Evolutionary conservation across 768 basidiomycete species (phyloP).

Genomic region (Tricholoma flavovirens): DNA sequence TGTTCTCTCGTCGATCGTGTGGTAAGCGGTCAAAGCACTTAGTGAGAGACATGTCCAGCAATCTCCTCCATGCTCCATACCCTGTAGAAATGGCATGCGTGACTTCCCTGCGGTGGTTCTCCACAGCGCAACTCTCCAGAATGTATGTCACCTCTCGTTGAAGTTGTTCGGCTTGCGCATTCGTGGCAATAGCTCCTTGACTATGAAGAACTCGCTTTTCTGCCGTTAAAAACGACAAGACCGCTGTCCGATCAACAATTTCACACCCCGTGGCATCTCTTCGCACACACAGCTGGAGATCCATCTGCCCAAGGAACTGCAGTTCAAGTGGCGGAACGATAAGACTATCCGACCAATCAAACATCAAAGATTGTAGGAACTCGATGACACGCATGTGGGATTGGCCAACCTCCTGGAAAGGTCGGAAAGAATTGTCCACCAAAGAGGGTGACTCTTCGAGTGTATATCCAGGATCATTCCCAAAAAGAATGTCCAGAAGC

Average conservation of each 20-base stretch:
- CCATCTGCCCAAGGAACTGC: slow-evolving; percentile 59
- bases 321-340: slow-evolving; percentile 51
- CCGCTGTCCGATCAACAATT: slow-evolving; percentile 67
- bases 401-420: slow-evolving; percentile 73
- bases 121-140: slow-evolving; percentile 76
- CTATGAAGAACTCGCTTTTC: slow-evolving; percentile 58
- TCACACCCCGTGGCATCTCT: slow-evolving; percentile 71
- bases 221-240: slow-evolving; percentile 62
- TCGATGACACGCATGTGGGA: slow-evolving; percentile 84
- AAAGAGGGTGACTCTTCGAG: slow-evolving; percentile 25
- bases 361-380: slow-evolving; percentile 78
- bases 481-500: slow-evolving; percentile 78
- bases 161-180: slow-evolving; percentile 60
- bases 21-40: slow-evolving; percentile 84
- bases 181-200: slow-evolving; percentile 60
- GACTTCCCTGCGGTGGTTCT: slow-evolving; percentile 85
- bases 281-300: slow-evolving; percentile 66
- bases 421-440: slow-evolving; percentile 46
- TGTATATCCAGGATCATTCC: slow-evolving; percentile 49
- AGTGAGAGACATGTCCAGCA: slow-evolving; percentile 79
- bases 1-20: slow-evolving; percentile 76
- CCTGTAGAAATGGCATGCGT: slow-evolving; percentile 61
- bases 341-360: slow-evolving; percentile 83
- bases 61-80: slow-evolving; percentile 79
- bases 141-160: slow-evolving; percentile 68